These are phyloP conservation scores for Pouteria campechiana DNA, from an alignment of 179 eudicot genomes.

Conservation along the genomic window DNA sequence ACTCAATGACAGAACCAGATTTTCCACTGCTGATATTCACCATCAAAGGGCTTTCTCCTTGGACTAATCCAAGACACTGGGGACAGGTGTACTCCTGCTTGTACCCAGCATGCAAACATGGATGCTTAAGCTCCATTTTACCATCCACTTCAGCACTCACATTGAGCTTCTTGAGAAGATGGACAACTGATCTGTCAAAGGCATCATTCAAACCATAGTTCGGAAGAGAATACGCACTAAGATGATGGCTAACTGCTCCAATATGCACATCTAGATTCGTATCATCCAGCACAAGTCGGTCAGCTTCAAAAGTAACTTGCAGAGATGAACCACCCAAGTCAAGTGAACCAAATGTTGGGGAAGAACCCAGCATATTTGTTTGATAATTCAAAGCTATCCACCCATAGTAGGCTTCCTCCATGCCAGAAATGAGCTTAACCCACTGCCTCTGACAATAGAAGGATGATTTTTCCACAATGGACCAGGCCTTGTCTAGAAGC, in stretches of 20 bases:
- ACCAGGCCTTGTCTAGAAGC: constrained; percentile 79
- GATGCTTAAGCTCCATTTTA: constrained; percentile 62
- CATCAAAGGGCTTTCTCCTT: constrained; percentile 33
- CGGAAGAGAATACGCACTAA: constrained; percentile 85
- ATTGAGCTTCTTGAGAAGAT: constrained; percentile 56
- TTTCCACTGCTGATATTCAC: constrained; percentile 37
- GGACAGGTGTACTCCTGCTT: constrained; percentile 60
- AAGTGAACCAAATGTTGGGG: constrained; percentile 89
- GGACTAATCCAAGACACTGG: constrained; percentile 44
- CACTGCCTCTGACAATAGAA: constrained; percentile 70
- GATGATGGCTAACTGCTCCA: constrained; percentile 84
- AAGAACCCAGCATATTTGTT: constrained; percentile 52
- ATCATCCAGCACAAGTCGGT: constrained; percentile 33
- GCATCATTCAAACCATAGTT: constrained; percentile 99
- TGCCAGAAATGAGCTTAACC: constrained; percentile 84
- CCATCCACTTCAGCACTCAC: constrained; percentile 41
- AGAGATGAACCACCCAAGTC: constrained; percentile 97
- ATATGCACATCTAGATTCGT: constrained; percentile 77
- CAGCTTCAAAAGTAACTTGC: constrained; percentile 91
- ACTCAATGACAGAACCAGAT: constrained; percentile 42
- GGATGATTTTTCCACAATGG: constrained; percentile 51
- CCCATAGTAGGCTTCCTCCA: constrained; percentile 97
- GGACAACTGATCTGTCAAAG: constrained; percentile 84
- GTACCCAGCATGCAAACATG: constrained; percentile 88
- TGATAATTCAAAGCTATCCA: constrained; percentile 97